These are phyloP conservation scores for Coemansia sp. DNA, from an alignment of 192 early-diverging fungal genomes.

Conservation along the genomic window DNA sequence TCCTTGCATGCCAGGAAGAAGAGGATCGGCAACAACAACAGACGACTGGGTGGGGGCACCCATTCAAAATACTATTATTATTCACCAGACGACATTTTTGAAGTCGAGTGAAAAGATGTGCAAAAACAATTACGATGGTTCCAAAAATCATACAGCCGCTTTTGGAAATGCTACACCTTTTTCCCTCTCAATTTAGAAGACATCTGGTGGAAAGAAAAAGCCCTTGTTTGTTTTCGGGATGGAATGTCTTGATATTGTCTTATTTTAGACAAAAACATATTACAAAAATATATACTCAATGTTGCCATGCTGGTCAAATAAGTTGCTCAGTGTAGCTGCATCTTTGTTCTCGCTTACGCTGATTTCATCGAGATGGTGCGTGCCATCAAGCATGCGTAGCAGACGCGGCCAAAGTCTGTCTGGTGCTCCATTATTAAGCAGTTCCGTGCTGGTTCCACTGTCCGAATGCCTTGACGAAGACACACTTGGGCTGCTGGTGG, in stretches of 20 bases:
- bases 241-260: neutral
- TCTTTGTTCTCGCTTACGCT: constrained; percentile 28
- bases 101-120: neutral
- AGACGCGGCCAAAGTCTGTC: constrained; percentile 1
- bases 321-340: constrained; percentile 12
- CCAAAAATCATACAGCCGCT: neutral
- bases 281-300: constrained; percentile 35
- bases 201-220: neutral
- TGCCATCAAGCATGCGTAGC: constrained; percentile 38
- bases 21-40: neutral
- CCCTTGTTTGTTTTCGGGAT: neutral
- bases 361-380: constrained; percentile 51
- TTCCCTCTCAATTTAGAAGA: neutral
- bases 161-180: neutral
- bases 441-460: constrained; percentile 1
- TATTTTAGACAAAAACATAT: neutral
- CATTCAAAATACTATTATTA: neutral
- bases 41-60: neutral
- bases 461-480: neutral
- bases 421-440: neutral
- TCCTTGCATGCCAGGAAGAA: no score
- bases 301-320: constrained; percentile 23
- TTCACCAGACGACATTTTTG: no score
- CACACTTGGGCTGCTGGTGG: neutral
- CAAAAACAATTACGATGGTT: neutral